Conservation (phyloP, 192 early-diverging fungal species). For the Backusella morwellensis region DNA sequence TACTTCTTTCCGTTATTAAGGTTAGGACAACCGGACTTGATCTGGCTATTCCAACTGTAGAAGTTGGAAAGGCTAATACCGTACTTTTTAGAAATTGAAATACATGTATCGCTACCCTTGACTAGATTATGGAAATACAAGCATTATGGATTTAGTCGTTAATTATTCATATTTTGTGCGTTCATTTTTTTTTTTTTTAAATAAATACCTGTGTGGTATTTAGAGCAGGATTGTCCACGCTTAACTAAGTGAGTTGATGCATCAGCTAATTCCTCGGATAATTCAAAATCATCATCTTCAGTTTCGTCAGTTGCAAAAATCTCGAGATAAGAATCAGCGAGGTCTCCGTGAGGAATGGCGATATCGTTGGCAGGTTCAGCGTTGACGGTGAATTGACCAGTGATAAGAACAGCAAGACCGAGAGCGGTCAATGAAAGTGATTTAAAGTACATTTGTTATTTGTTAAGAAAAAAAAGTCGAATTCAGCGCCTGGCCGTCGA, state of each 20-base stretch:
- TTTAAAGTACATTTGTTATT: conserved; percentile 14
- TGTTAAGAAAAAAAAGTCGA: not conserved
- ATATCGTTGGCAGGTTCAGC: conserved; percentile 6
- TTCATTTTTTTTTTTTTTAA: not conserved
- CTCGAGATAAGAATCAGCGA: conserved; percentile 7
- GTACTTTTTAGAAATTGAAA: conserved; percentile 17
- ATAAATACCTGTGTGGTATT: conserved; percentile 25
- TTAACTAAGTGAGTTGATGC: not conserved
- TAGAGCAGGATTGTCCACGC: conserved; percentile 15
- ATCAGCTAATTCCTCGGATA: conserved; percentile 13
- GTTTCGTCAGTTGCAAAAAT: conserved; percentile 10
- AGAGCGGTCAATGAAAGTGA: conserved; percentile 19
- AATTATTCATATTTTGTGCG: not conserved
- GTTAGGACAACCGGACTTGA: conserved; percentile 33
- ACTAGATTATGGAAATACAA: conserved; percentile 3
- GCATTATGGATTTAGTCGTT: not conserved
- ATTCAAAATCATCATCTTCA: conserved; percentile 14
- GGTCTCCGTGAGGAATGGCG: not conserved
- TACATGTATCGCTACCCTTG: conserved; percentile 21
- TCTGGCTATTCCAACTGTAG: conserved; percentile 23
- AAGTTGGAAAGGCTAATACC: conserved; percentile 20
- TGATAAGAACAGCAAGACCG: conserved; percentile 14
- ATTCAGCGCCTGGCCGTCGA: not conserved
- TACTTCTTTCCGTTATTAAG: conserved; percentile 27
- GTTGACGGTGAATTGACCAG: not conserved